Conservation (phyloP, 768 basidiomycete genomes). For the Phylloporus scabripes region DNA sequence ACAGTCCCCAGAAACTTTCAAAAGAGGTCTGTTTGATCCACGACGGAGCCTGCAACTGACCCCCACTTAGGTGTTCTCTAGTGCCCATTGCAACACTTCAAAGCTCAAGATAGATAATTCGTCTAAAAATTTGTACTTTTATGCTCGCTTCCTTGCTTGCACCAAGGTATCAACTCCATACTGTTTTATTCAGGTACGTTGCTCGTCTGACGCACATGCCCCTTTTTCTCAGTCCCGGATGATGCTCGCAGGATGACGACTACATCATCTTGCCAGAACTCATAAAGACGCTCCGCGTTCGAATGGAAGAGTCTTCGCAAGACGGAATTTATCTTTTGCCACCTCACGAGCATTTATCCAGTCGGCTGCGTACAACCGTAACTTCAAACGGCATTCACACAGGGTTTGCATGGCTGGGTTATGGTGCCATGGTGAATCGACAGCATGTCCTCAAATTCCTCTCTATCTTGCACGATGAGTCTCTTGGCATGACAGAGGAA, state of each 20-base stretch:
- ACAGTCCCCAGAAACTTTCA: slow-evolving; percentile 41
- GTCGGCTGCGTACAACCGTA: slow-evolving; percentile 41
- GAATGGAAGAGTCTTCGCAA: slow-evolving; percentile 28
- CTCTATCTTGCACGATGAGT: slow-evolving; percentile 34
- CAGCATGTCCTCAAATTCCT: slow-evolving; percentile 44
- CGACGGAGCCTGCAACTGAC: not conserved
- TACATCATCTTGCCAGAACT: slow-evolving; percentile 56
- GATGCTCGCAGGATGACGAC: slow-evolving; percentile 54
- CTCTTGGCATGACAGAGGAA: slow-evolving; percentile 41
- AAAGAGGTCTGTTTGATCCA: slow-evolving; percentile 34
- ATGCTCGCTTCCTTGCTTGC: slow-evolving; percentile 58
- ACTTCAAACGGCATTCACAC: slow-evolving; percentile 40
- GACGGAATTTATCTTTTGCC: slow-evolving; percentile 50
- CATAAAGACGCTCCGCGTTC: slow-evolving; percentile 44
- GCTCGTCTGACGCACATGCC: not conserved
- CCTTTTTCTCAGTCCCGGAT: slow-evolving; percentile 2
- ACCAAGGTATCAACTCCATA: slow-evolving; percentile 43
- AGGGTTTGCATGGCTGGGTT: slow-evolving; percentile 61
- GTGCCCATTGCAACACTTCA: slow-evolving; percentile 36
- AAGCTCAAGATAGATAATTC: slow-evolving; percentile 55
- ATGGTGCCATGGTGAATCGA: slow-evolving; percentile 51
- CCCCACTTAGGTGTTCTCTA: slow-evolving; percentile 36
- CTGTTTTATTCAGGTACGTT: slow-evolving; percentile 57
- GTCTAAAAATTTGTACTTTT: slow-evolving; percentile 51
- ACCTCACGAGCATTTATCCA: slow-evolving; percentile 55